These are phyloP conservation scores for Begonia peltatifolia DNA, from an alignment of 306 rosid genomes.

Conservation along the genomic window DNA sequence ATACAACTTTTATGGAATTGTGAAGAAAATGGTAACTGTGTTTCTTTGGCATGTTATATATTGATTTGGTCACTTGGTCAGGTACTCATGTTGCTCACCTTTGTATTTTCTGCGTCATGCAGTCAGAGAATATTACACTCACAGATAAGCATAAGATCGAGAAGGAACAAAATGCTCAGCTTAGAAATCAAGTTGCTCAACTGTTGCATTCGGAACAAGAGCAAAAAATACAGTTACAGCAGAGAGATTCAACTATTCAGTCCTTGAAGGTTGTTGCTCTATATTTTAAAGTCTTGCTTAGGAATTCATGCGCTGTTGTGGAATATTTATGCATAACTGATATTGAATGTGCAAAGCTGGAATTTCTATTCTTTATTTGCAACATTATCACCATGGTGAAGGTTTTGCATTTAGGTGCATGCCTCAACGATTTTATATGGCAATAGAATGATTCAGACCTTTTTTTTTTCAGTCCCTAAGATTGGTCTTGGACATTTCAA, in stretches of 20 bases:
- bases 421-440: too few species aligned
- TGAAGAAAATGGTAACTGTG: too few species aligned
- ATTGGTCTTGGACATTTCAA: too few species aligned
- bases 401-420: too few species aligned
- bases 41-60: neutral
- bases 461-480: too few species aligned
- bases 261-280: slow-evolving; percentile 55
- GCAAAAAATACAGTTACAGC: slow-evolving; percentile 60
- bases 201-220: slow-evolving; percentile 79
- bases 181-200: slow-evolving; percentile 86
- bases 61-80: slow-evolving; percentile 10
- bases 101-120: slow-evolving; percentile 30
- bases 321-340: slow-evolving; percentile 1
- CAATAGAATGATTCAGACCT: too few species aligned
- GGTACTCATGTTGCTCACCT: slow-evolving; percentile 15
- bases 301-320: too few species aligned
- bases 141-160: slow-evolving; percentile 64
- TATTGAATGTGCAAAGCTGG: too few species aligned
- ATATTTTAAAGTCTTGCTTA: too few species aligned
- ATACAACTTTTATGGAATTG: too few species aligned
- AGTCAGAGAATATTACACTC: slow-evolving; percentile 70
- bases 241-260: slow-evolving; percentile 60
- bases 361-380: too few species aligned
- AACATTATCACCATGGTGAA: too few species aligned
- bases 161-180: slow-evolving; percentile 79